A percentile compares a stretch with the other conserved stretches of the same genome.
Conservation (phyloP, 306 rosid genomes). For the Comarum palustre region DNA sequence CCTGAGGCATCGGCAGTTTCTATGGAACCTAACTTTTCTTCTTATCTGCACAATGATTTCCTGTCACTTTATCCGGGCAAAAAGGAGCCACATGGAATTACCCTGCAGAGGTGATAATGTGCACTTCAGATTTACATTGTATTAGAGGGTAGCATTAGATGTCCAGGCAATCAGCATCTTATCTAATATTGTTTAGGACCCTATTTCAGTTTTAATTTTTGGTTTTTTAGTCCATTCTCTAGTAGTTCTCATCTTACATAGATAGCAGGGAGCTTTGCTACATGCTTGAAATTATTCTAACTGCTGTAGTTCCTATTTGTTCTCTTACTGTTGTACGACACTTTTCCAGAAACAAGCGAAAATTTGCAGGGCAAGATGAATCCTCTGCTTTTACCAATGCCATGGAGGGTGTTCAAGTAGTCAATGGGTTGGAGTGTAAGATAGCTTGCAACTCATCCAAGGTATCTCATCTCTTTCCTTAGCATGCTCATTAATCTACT, state of each 20-base stretch:
- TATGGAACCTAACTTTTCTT: constrained; percentile 85
- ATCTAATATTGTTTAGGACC: not conserved
- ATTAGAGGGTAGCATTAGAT: not conserved
- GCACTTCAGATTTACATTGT: constrained; percentile 11
- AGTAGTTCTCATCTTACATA: not conserved
- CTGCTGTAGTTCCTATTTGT: not conserved
- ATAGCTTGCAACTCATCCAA: constrained; percentile 87
- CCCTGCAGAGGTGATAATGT: constrained; percentile 59
- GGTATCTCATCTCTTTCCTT: constrained; percentile 42
- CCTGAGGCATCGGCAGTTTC: constrained; percentile 87
- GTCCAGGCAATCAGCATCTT: constrained; percentile 1
- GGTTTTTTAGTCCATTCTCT: not conserved
- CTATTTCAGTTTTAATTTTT: not conserved
- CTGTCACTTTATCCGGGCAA: constrained; percentile 58
- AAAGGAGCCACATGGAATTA: constrained; percentile 63
- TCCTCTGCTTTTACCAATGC: constrained; percentile 52
- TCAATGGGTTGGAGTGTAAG: constrained; percentile 96
- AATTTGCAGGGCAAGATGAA: constrained; percentile 54
- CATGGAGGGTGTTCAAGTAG: constrained; percentile 70
- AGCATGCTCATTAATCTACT: constrained; percentile 8
- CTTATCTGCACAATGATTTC: constrained; percentile 74
- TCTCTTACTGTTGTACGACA: not conserved
- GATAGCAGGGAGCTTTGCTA: not conserved
- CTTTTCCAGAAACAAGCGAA: constrained; percentile 64
- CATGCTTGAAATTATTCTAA: not conserved